Base-by-base conservation (phyloP, 345 rosid genomes). In the Aurinia saxatilis region DNA sequence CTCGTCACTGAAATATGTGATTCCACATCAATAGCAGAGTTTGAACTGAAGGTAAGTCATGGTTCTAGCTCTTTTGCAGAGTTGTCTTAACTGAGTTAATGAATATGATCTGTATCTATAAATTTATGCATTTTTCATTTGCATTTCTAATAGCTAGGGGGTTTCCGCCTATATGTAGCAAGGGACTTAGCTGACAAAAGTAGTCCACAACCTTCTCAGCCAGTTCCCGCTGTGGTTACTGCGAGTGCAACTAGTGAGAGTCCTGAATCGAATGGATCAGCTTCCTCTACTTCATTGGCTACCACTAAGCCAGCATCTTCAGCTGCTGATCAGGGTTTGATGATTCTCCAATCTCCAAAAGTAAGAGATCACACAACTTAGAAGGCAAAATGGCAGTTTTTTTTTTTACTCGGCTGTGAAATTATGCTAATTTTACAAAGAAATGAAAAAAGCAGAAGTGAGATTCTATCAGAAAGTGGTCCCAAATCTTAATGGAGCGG, bases 321-420 rank as follows among this genome's bases (percentile, higher is more conserved):
- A 66, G 87, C 95, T 65, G 82, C 85, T 36, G 96, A 92, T 76
- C 84, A 83, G 67, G 95, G 96, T 65, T 77, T 92, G 53, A 65
- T 71, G 79, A 80, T 85, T 74, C 78, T 92, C 63, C 79, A 70
- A 60, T 92, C 96, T 62, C 96, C 98, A 47, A 82, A 79, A 87
- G 98, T 92, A 78, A 82, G 70, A 42, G 1, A 35, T 17, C 49
- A 56, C 65, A 33, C 47, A 33, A 56, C 59, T 56, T n/a, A n/a
- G 4, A 31, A 63, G 5, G 47, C 15, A 18, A 38, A 36, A 60
- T 53, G 31, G 40, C 27, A 17, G 27, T 25, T 2, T 21, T 53
- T 54, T 65, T 36, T 44, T 56, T 17, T 57, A 16, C 39, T 27
- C 49, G n/a, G 21, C 4, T 40, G 30, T n/a, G n/a, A 12, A 36